A percentile compares a stretch with the other conserved stretches of the same genome.
Evolutionary conservation across 768 basidiomycete species (phyloP).

Genomic region (Termitomyces sp.): DNA sequence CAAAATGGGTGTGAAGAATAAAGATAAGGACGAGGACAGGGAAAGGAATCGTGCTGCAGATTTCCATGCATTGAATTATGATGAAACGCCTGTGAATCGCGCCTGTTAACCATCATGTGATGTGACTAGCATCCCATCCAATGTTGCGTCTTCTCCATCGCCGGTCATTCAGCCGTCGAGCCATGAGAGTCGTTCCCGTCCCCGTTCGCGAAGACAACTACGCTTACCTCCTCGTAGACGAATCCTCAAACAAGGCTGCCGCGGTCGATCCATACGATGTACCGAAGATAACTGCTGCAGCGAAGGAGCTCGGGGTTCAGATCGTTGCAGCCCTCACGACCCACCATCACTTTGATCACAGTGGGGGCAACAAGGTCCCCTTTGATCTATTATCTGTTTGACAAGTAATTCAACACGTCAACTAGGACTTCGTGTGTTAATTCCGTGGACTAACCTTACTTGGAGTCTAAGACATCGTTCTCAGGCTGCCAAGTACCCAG

Average conservation of each 20-base stretch:
- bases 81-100: not conserved
- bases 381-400: constrained; percentile 3
- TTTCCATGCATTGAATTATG: too few species aligned
- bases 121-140: too few species aligned
- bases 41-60: too few species aligned
- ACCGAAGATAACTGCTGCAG: constrained; percentile 57
- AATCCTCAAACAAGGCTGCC: constrained; percentile 59
- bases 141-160: constrained; percentile 13
- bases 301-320: constrained; percentile 52
- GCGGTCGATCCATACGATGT: constrained; percentile 81
- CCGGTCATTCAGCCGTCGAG: constrained; percentile 13
- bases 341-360: constrained; percentile 89
- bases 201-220: constrained; percentile 83
- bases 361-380: constrained; percentile 75
- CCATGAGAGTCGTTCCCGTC: constrained; percentile 74
- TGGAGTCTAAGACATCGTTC: constrained; percentile 2
- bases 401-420: not conserved
- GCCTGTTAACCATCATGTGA: constrained; percentile 1
- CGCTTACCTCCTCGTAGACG: constrained; percentile 77
- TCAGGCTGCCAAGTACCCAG: constrained; percentile 38
- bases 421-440: constrained; percentile 46
- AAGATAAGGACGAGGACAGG: not conserved
- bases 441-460: not conserved
- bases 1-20: not conserved
- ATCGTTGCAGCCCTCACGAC: constrained; percentile 81